Evolutionary conservation across 2,329 filamentous ascomycete genomes (phyloP).

Genomic region (Tolypocladium sp.): DNA sequence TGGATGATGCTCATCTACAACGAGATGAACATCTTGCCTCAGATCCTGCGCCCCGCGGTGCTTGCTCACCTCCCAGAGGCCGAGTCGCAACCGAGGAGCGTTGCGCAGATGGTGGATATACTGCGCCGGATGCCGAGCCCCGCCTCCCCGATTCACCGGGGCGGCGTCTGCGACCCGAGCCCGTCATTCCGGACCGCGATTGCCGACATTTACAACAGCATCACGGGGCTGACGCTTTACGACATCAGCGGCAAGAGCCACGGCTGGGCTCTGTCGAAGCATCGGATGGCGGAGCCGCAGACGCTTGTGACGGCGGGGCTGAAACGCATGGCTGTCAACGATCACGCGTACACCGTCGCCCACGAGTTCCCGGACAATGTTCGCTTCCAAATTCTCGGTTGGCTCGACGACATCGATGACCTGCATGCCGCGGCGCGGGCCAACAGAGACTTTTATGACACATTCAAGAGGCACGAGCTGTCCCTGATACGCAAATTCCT

Average conservation of each 20-base stretch:
- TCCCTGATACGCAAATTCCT: slow-evolving; percentile 26
- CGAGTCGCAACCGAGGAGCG: slow-evolving; percentile 24
- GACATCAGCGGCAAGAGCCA: slow-evolving; percentile 38
- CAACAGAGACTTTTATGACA: slow-evolving; percentile 32
- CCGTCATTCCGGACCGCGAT: slow-evolving; percentile 36
- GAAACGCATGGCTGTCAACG: slow-evolving; percentile 20
- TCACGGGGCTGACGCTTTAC: slow-evolving; percentile 36
- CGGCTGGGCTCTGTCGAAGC: slow-evolving; percentile 39
- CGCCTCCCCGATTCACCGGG: slow-evolving; percentile 27
- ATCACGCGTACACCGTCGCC: slow-evolving; percentile 21
- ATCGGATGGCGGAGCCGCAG: slow-evolving; percentile 25
- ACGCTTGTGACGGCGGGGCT: slow-evolving; percentile 17
- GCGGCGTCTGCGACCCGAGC: slow-evolving; percentile 39
- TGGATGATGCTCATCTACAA: slow-evolving; percentile 44
- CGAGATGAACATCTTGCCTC: slow-evolving; percentile 34
- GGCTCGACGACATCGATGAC: slow-evolving; percentile 30
- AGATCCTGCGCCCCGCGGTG: slow-evolving; percentile 24
- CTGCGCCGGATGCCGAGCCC: slow-evolving; percentile 35
- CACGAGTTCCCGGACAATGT: slow-evolving; percentile 25
- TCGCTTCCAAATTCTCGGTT: slow-evolving; percentile 28
- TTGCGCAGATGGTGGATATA: slow-evolving; percentile 34
- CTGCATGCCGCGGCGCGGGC: slow-evolving; percentile 32
- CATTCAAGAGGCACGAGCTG: slow-evolving; percentile 35
- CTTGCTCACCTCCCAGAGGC: slow-evolving; percentile 13
- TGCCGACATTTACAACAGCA: slow-evolving; percentile 41